These are phyloP conservation scores for Basipetospora chlamydospora DNA, from an alignment of 2,329 filamentous ascomycete species.

Conservation along the genomic window DNA sequence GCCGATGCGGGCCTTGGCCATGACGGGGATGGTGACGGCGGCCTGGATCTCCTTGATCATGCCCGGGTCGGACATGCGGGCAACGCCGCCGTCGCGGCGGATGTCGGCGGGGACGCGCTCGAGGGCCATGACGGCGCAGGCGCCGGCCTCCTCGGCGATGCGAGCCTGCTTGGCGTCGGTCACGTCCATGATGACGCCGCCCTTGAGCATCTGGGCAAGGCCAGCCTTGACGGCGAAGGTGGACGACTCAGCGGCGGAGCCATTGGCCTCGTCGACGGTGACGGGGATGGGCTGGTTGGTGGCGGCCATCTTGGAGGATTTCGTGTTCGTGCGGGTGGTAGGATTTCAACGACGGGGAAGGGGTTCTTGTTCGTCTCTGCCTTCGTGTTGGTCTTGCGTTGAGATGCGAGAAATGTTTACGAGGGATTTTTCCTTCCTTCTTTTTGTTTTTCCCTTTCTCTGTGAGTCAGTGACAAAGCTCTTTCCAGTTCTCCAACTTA, in stretches of 20 bases:
- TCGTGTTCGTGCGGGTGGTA: not conserved
- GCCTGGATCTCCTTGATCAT: conserved; percentile 95
- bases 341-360: too few relatives aligned
- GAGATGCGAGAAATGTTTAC: too few relatives aligned
- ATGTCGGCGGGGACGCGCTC: conserved; percentile 97
- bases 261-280: conserved; percentile 7
- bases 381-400: too few relatives aligned
- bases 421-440: too few relatives aligned
- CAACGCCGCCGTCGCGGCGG: conserved; percentile 78
- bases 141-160: conserved; percentile 94
- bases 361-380: too few relatives aligned
- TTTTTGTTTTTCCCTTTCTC: too few relatives aligned
- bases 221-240: conserved; percentile 88
- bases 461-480: too few relatives aligned
- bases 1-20: conserved; percentile 96
- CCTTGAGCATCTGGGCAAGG: conserved; percentile 95
- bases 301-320: not conserved
- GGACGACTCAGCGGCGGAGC: conserved; percentile 12
- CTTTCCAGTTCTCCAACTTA: too few relatives aligned
- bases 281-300: conserved; percentile 2
- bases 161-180: conserved; percentile 85
- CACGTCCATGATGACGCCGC: conserved; percentile 99
- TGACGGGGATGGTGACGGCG: conserved; percentile 92
- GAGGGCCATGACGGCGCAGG: conserved; percentile 93
- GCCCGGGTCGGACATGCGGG: conserved; percentile 87